Base-by-base conservation (phyloP, 768 basidiomycete genomes). In the Auriscalpium orientale region DNA sequence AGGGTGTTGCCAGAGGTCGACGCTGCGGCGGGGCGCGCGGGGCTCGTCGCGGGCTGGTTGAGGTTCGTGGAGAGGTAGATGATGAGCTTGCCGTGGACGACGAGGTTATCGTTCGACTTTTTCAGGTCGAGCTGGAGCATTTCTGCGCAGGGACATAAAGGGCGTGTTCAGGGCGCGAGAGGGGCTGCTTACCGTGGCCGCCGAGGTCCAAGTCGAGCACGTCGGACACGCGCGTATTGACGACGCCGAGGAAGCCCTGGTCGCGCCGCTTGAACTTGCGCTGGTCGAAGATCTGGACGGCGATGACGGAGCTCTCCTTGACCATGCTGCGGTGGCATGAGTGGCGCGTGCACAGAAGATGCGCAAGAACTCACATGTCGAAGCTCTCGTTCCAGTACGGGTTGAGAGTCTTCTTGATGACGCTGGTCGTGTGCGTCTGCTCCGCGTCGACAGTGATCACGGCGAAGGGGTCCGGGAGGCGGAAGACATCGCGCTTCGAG, bases 341-440 rank as follows among this genome's bases (percentile, higher is more conserved):
- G 53, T 43, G 57, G 54, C 50, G 22, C 37, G 22, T 37, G 40
- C 5, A 15, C 20, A 56, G 34, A 46, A 22, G 49, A 34, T 44
- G 22, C 21, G 43, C 51, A 7, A 46, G 8, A 18, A 69, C 88
- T 66, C 59, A 95, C 95, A 99, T 88, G 68, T 98, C 95, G 71
- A 99, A 98, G 67, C 89, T 90, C 75, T 98, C 95, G 68, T 92
- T 95, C 94, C 94, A 97, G 71, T 95, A 95, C 0, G 94, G 90
- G 71, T 93, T 94, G 48, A 94, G 72, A 0, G 91, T 92, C 74
- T 91, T 95, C 78, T 93, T 98, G 67, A 98, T 97, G 35, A 95
- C 95, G 55, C 89, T 91, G 15, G 95, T 98, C 1, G 95, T 95
- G 63, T 92, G 89, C 0, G 95, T 98, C 71, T 98, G 95, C 70